Conservation (phyloP, 1,284 basidiomycete genomes). For the Heterobasidion annosum region DNA sequence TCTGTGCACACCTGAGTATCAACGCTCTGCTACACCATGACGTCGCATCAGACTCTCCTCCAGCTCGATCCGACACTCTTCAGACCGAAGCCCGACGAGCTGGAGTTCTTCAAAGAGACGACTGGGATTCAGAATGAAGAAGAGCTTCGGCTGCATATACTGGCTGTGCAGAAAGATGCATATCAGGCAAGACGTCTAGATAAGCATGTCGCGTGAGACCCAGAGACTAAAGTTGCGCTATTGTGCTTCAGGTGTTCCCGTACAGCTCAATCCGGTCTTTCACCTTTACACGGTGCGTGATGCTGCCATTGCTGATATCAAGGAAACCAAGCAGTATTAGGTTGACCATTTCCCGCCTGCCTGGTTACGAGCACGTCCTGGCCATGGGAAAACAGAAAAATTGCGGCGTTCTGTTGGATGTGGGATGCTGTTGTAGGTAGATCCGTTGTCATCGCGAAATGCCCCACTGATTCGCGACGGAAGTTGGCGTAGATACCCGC, state of each 20-base stretch:
- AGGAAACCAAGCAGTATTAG: slow-evolving; percentile 2
- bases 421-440: slow-evolving; percentile 18
- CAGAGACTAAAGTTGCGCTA: neutral
- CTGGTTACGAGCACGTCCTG: slow-evolving; percentile 12
- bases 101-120: neutral
- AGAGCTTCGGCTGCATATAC: neutral
- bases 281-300: neutral
- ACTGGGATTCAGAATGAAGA: slow-evolving; percentile 2
- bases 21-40: no score
- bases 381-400: slow-evolving; percentile 12
- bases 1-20: no score
- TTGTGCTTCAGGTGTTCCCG: slow-evolving; percentile 12
- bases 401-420: slow-evolving; percentile 17
- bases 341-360: slow-evolving; percentile 9
- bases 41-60: neutral
- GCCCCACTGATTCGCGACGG: neutral
- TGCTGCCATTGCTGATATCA: no score
- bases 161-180: neutral
- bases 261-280: slow-evolving; percentile 1
- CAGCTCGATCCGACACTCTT: neutral
- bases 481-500: slow-evolving; percentile 30
- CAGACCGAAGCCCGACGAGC: neutral
- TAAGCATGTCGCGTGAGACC: neutral
- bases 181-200: neutral
- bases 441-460: neutral